Evolutionary conservation across 2,329 filamentous ascomycete genomes (phyloP), one percentile per base, ranked within the genome.

Genomic region (Mycosphaerella arachidis): DNA sequence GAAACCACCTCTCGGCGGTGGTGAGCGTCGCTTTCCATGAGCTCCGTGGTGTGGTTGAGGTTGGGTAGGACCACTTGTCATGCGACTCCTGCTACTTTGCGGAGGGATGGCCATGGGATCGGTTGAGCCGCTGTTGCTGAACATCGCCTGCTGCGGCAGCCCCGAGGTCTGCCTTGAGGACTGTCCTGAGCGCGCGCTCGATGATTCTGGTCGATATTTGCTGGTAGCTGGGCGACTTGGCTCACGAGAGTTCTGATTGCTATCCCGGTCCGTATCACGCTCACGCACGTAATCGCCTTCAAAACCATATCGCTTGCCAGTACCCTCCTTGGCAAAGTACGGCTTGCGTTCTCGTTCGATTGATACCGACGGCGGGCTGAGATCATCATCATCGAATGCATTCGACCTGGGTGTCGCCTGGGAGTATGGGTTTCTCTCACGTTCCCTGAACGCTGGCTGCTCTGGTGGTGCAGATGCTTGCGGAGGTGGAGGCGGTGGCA

Each of bases 291-390:
- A 55, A 37, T 60, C 58, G 3, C 57, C 46, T 52, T 64, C 62
- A 8, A 52, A 50, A 43, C 64, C 77, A 60, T 86, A 82, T 3
- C 77, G 71, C 70, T 86, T 88, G 7, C 85, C 86, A 29, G 74
- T 77, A 9, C 85, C 85, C 16, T 84, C 84, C 27, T 82, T 81
- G 1, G 81, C 82, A 29, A 75, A 77, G 67, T 89, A 89, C 0
- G 86, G 86, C 61, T 88, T 84, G 40, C 86, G 78, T 67, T 88
- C 83, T 6, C 86, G 82, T 68, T 89, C 86, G 51, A 88, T 82
- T 1, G 83, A 83, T 0, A 80, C 76, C 0, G 77, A 70, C 0
- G 78, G 72, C 1, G 75, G 71, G 6, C 72, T 71, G 13, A 76
- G 70, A 50, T 79, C 76, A 16, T 73, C 69, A 37, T 74, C 73